A percentile compares a stretch with the other conserved stretches of the same genome.
Conservation (phyloP, 1,139 yeast genomes). For the Pneumocystis carinii region DNA sequence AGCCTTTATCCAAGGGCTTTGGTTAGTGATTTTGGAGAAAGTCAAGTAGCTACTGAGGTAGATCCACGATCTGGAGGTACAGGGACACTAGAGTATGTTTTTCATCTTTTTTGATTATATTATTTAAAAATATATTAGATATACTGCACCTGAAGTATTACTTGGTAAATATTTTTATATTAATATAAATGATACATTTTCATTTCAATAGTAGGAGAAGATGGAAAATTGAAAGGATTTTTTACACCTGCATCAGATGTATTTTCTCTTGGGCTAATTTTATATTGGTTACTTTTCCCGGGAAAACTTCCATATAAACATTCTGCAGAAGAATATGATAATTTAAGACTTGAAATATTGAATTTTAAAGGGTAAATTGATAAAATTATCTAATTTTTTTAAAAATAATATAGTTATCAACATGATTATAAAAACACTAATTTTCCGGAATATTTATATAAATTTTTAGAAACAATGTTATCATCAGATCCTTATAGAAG, state of each 20-base stretch:
- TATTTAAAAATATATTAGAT: not conserved
- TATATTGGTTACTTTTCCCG: conserved; percentile 60
- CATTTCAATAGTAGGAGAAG: conserved; percentile 21
- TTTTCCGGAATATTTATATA: not conserved
- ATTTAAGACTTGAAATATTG: conserved; percentile 31
- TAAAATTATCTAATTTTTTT: not conserved
- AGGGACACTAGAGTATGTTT: conserved; percentile 75
- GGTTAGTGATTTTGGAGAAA: conserved; percentile 84
- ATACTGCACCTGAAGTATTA: conserved; percentile 12
- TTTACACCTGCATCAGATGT: conserved; percentile 36
- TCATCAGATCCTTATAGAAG: not conserved
- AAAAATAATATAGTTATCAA: not conserved
- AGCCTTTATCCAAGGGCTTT: conserved; percentile 45
- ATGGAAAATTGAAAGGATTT: conserved; percentile 45
- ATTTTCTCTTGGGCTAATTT: conserved; percentile 68
- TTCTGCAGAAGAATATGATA: conserved; percentile 25
- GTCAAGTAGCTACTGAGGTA: conserved; percentile 50
- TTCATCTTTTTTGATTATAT: conserved; percentile 54
- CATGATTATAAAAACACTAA: not conserved
- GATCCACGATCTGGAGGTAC: conserved; percentile 59
- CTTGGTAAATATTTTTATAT: conserved; percentile 3
- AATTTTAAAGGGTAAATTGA: conserved; percentile 22
- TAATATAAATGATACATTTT: conserved; percentile 5
- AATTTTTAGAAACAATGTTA: not conserved
- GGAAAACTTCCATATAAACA: conserved; percentile 29